A percentile compares a stretch with the other conserved stretches of the same genome.
Evolutionary conservation across 306 rosid species (phyloP).

Genomic region (Styphnolobium japonicum): DNA sequence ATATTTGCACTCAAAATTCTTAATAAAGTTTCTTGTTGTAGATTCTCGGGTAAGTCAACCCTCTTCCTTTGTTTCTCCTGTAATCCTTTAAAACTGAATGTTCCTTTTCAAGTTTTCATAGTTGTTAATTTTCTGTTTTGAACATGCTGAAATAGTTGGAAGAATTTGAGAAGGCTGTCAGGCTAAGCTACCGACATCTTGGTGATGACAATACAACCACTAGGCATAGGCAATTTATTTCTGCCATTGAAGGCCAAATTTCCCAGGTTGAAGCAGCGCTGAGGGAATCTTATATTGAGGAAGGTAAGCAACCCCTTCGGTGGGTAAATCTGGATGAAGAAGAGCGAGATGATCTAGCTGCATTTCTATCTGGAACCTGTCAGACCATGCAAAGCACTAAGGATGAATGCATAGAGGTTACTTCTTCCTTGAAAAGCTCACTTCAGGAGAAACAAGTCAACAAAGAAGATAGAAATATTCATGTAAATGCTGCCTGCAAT

Average conservation of each 20-base stretch:
- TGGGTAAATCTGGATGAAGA: constrained; percentile 89
- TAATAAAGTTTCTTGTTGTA: neutral
- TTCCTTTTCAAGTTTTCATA: neutral
- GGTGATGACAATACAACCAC: constrained; percentile 57
- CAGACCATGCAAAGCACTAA: constrained; percentile 33
- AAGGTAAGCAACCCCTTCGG: constrained; percentile 75
- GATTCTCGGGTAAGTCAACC: constrained; percentile 16
- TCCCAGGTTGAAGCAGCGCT: constrained; percentile 64
- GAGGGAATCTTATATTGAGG: constrained; percentile 56
- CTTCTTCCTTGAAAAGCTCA: constrained; percentile 35
- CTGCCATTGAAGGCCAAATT: constrained; percentile 83
- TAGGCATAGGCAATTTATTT: constrained; percentile 80
- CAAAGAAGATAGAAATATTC: constrained; percentile 38
- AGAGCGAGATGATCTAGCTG: constrained; percentile 87
- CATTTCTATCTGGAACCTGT: constrained; percentile 77
- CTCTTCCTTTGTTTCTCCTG: neutral
- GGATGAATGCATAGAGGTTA: constrained; percentile 40
- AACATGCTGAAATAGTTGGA: constrained; percentile 62
- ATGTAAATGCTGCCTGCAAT: constrained; percentile 34
- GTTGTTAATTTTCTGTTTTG: constrained; percentile 25
- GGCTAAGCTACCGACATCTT: constrained; percentile 63
- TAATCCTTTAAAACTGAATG: constrained; percentile 5
- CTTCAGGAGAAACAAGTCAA: constrained; percentile 30
- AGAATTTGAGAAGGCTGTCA: constrained; percentile 86
- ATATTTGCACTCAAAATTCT: neutral